Base-by-base conservation (phyloP, 345 rosid species). In the Garcia nutans region DNA sequence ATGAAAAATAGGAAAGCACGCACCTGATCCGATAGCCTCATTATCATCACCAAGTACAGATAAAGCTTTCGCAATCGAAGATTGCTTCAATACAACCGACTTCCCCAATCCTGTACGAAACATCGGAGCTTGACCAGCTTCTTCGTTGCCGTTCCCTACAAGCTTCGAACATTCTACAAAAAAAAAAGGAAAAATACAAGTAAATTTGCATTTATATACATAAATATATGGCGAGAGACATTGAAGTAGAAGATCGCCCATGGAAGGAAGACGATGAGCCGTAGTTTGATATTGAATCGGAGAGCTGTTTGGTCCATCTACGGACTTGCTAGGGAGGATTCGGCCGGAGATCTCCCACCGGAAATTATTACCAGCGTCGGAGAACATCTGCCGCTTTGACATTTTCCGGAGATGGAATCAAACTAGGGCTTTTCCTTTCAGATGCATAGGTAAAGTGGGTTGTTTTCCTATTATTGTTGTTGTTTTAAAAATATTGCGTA, bases 361-460 rank as follows among this genome's bases (percentile, higher is more conserved):
- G 77, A 85, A 84, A 62, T 77, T 71, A 41, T 79, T 83, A 55
- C 84, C 85, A 70, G 86, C 73, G 78, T 86, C 89, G 78, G 92
- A 65, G 79, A 80, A 80, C 2, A 90, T 76, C 71, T 86, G 82
- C 97, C 97, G 92, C 80, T 93, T 79, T 47, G 97, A 89, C 99
- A 95, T 95, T 76, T 75, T 26, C 77, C 77, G 71, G 47, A 3
- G 17, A 42, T 2, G 8, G 47, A 5, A 33, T 0, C 10, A 68
- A 33, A 41, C 42, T 59, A 19, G 74, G 70, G 73, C 3, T 54
- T 54, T 37, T 13, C 13, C 28, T 42, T 3, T 17, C 55, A 50
- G 55, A 50, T 17, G 17, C 16, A 50, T 16, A 0, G 16, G 55
- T 50, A 6, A 50, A 50, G 55, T 50, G 55, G 24, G 6, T 20